Base-by-base conservation (phyloP, 176 grass and related monocot species). In the Puya raimondii region DNA sequence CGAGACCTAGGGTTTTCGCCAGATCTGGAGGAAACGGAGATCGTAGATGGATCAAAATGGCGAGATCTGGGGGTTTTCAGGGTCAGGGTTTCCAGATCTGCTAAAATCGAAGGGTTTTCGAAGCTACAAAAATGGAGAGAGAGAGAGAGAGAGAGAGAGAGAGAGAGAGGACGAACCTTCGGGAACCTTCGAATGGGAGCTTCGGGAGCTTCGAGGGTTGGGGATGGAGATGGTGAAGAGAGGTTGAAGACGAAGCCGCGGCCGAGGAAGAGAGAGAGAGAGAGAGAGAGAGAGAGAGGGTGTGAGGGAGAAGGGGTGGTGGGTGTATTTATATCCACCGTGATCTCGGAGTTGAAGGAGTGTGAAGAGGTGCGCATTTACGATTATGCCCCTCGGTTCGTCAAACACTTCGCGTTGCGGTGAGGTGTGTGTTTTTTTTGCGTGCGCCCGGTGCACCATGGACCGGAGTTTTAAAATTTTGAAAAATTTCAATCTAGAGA, bases 11-110 rank as follows among this genome's bases (percentile, higher is more conserved):
- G 47, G 47, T 10, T 59, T 18, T 48, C 16, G 11, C 13, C 48
- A 64, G 72, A 74, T 74, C 72, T 74, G 59, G 48, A 74, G 10
- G 47, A 13, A 61, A 65, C 23, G 15, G 21, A 74, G 57, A 51
- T 10, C 10, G 3, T 12, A 61, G 17, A 33, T n/a, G 14, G 27
- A 59, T 72, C 52, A 72, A 57, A 72, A 59, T 42, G 16, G 3
- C n/a, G 9, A 72, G 52, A 72, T 72, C 53, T 61, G 11, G 11
- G 52, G 56, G 56, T 11, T 22, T 18, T 61, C 9, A 7, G 7
- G 17, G 56, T 57, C 12, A 57, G n/a, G 6, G n/a, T 61, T 61
- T 20, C 10, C 56, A 61, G 56, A 61, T 61, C 56, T 61, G 21
- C 17, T 18, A 20, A 18, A 61, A 20, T 61, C 33, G 21, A 61